Base-by-base conservation (phyloP, 176 grass and related monocot genomes). In the Musa schizocarpa region DNA sequence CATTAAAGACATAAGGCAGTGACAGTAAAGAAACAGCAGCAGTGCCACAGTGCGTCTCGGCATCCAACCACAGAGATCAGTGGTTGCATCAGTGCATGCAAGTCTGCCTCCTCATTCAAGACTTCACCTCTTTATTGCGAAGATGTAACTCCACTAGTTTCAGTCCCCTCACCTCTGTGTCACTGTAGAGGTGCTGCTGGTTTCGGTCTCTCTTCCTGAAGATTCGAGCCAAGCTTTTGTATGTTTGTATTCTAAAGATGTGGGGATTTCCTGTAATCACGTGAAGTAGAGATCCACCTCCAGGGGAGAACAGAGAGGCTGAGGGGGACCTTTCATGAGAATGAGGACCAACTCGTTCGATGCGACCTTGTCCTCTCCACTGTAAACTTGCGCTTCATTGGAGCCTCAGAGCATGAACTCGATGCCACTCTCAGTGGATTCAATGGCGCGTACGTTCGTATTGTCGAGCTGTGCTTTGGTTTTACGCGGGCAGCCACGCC, bases 321-420 rank as follows among this genome's bases (percentile, higher is more conserved):
- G 77, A 69, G 9, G 52, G 65, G 20, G 77, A 79, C 77, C 65
- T 79, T 79, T 70, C 77, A 79, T 70, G 17, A 79, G 53, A 71
- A 69, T 77, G 65, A 70, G 66, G 65, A 79, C 77, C 77, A 79
- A 59, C 24, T 69, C 24, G 22, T 48, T 70, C 50, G 66, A 77
- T 77, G 58, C 8, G 20, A 54, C 72, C 52, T 59, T 24, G 53
- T 43, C 13, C 53, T 74, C 53, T 13, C 13, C 52, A 8, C 9
- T 34, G 26, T 43, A 34, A 69, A 14, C 66, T n/a, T 61, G 17
- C 57, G 57, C 5, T 61, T 61, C 57, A 61, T n/a, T 61, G 57
- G 14, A 61, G n/a, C 9, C n/a, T 61, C n/a, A 61, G 10, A n/a
- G 57, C 66, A n/a, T 34, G 14, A 69, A 69, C 9, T 22, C 43